Evolutionary conservation across 1,284 basidiomycete species (phyloP), one percentile per base, ranked within the genome.

Genomic region (Puccinia triticina): DNA sequence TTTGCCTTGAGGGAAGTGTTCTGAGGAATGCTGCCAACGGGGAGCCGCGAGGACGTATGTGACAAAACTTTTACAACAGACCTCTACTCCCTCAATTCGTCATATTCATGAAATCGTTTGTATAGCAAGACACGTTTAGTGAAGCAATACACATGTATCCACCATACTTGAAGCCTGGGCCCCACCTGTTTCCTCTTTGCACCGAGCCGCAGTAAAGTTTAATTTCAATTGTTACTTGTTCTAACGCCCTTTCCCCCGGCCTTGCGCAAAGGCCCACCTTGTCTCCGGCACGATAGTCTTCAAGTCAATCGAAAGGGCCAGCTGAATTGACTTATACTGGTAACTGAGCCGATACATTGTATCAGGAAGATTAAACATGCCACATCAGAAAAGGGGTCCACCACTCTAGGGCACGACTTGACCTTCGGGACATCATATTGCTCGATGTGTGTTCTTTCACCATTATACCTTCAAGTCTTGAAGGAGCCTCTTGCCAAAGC

Each of bases 191-290:
- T 69, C 66, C 43, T 69, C 66, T 46, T 69, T 43, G 40, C 43
- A 37, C 66, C 66, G 66, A 69, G 40, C 66, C 66, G 66, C 66
- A 69, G 66, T 69, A 43, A 69, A 69, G 66, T 69, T 69, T 46
- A 48, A 69, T 69, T 69, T 69, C 66, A 69, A 69, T 69, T 69
- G 40, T 69, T 69, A 48, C 66, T 69, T 69, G 40, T 69, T 69
- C 66, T 69, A 69, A 69, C 66, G 66, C 66, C 66, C 66, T 69
- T 46, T 46, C 66, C 66, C 34, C 66, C 21, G 66, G 23, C 66
- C 43, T 69, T 46, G 23, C 43, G 66, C 43, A 48, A 69, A 69
- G 40, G 66, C 7, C 66, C 66, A 69, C 66, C 66, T 69, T 69
- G 40, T 69, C 23, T 69, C 66, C 66, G 43, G 66, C 66, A 69